phyloP scores from a whole-genome alignment of 129 eudicot genomes.

The Tanacetum coccineum region DNA sequence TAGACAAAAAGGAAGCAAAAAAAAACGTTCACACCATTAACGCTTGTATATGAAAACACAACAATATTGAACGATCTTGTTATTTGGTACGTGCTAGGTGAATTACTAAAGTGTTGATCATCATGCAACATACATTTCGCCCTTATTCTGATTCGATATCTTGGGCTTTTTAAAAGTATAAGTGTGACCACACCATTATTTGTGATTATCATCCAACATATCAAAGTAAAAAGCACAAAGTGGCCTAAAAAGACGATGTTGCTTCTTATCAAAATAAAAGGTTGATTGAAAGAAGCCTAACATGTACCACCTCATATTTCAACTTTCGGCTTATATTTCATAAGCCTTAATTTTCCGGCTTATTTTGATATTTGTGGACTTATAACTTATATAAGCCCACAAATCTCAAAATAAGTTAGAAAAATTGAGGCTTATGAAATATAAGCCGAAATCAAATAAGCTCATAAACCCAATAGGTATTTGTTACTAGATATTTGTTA shows the following conservation, averaged over 20 bases:
- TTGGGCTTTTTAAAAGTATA: background rate
- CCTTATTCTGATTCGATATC: background rate
- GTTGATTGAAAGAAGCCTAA: background rate
- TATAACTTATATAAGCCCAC: too few species aligned
- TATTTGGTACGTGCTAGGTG: background rate
- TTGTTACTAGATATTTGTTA: too few species aligned
- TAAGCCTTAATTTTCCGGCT: too few species aligned
- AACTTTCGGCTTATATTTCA: too few species aligned
- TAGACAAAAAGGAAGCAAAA: too few species aligned
- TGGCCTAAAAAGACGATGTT: slow-evolving; percentile 7
- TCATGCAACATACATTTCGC: background rate
- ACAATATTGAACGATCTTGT: too few species aligned
- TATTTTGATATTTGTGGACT: too few species aligned
- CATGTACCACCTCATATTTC: background rate
- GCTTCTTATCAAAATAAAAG: slow-evolving; percentile 5
- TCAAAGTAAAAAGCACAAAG: slow-evolving; percentile 14
- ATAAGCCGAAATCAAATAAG: too few species aligned
- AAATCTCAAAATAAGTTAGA: too few species aligned
- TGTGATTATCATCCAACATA: slow-evolving; percentile 4
- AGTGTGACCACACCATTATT: slow-evolving; percentile 12
- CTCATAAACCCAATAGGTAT: too few species aligned
- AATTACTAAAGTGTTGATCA: background rate
- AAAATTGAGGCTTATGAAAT: too few species aligned
- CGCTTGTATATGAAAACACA: background rate
- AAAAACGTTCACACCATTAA: background rate